Conservation (phyloP, 73 alveolate genomes). For the Paramecium biaurelia region DNA sequence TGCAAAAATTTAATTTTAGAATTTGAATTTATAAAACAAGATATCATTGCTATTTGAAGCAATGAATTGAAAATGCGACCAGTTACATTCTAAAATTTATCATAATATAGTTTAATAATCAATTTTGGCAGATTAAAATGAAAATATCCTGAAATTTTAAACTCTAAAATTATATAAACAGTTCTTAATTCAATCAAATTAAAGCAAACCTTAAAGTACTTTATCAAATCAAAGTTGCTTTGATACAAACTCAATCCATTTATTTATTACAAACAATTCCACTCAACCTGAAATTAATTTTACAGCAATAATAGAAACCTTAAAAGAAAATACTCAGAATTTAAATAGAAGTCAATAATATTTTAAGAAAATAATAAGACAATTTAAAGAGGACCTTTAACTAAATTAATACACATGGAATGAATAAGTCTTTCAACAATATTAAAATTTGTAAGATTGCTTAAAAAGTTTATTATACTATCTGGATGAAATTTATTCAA, state of each 20-base stretch:
- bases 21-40: background rate
- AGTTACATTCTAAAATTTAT: background rate
- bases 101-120: too few relatives aligned
- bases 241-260: background rate
- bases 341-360: too few relatives aligned
- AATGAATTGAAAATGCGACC: background rate
- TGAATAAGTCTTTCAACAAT: background rate
- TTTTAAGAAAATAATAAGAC: too few relatives aligned
- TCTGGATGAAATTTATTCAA: background rate
- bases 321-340: background rate
- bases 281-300: background rate
- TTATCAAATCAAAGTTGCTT: background rate
- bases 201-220: background rate
- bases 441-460: background rate
- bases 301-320: background rate
- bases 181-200: too few relatives aligned
- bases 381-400: background rate
- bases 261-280: background rate
- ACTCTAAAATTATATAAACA: background rate
- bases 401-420: background rate
- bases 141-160: background rate
- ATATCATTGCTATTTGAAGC: background rate
- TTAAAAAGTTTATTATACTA: background rate
- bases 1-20: background rate
- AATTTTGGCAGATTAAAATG: background rate